These are phyloP conservation scores for Micromonas commoda DNA, from an alignment of 139 green algal species.

Conservation along the genomic window DNA sequence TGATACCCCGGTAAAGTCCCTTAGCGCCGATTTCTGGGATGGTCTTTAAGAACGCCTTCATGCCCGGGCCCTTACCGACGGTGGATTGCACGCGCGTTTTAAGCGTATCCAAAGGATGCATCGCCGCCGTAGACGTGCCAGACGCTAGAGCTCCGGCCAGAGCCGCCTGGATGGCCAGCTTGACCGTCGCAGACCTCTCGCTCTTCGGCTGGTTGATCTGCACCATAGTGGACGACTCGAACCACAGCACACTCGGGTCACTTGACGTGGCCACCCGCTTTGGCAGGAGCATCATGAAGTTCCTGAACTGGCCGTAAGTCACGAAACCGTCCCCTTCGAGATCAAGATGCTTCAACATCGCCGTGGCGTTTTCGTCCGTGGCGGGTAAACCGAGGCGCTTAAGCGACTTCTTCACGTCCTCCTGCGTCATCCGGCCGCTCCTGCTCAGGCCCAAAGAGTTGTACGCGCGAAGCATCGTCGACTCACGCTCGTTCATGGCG, in stretches of 20 bases:
- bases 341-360: conserved; percentile 41
- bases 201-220: conserved; percentile 42
- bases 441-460: conserved; percentile 45
- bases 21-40: conserved; percentile 37
- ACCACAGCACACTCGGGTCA: conserved; percentile 39
- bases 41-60: conserved; percentile 1
- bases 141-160: conserved; percentile 56
- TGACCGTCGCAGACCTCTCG: conserved; percentile 4
- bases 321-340: conserved; percentile 36
- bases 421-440: conserved; percentile 41
- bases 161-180: conserved; percentile 48
- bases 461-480: conserved; percentile 53
- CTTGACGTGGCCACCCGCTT: conserved; percentile 39
- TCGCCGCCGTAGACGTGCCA: conserved; percentile 44
- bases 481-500: conserved; percentile 55
- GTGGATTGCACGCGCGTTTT: conserved; percentile 62
- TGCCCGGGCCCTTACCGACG: conserved; percentile 9
- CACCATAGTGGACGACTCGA: conserved; percentile 60
- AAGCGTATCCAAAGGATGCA: conserved; percentile 66
- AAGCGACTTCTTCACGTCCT: conserved; percentile 47
- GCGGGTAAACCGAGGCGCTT: conserved; percentile 45
- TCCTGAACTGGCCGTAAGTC: conserved; percentile 61
- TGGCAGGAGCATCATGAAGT: conserved; percentile 59
- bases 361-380: conserved; percentile 52
- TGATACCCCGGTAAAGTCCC: conserved; percentile 54